Conservation (phyloP, 2,329 filamentous ascomycete species). For the Hymenoscyphus fructigenus region DNA sequence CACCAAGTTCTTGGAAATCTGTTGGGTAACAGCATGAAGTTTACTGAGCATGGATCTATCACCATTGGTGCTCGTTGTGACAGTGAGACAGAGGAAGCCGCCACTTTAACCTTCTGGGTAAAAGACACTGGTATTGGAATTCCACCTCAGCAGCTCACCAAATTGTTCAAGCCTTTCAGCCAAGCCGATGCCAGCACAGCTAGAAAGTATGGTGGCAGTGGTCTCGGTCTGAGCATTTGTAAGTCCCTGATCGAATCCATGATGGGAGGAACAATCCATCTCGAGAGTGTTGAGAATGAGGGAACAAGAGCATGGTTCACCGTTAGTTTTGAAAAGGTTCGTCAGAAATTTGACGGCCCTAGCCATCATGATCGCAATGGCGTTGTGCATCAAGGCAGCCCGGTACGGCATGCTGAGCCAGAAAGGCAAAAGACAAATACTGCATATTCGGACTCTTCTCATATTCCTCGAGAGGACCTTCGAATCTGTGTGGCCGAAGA, state of each 20-base stretch:
- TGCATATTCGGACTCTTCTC: conserved; percentile 65
- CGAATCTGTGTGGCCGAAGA: conserved; percentile 93
- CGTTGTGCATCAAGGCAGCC: conserved; percentile 27
- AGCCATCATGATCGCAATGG: conserved; percentile 39
- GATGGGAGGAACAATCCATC: conserved; percentile 80
- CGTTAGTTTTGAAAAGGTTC: conserved; percentile 81
- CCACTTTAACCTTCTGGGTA: conserved; percentile 81
- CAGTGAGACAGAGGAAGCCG: conserved; percentile 65
- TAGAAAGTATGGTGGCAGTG: conserved; percentile 87
- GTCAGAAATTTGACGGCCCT: conserved; percentile 58
- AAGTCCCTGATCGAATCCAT: conserved; percentile 92
- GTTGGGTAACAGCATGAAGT: conserved; percentile 91
- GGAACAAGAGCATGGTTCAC: conserved; percentile 78
- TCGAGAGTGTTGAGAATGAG: conserved; percentile 72
- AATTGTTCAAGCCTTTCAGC: conserved; percentile 88
- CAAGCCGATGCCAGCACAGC: conserved; percentile 91
- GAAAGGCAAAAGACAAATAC: conserved; percentile 42
- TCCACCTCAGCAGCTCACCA: conserved; percentile 74
- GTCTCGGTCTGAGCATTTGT: conserved; percentile 88
- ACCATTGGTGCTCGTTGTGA: conserved; percentile 77
- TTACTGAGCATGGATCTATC: conserved; percentile 82
- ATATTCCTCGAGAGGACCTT: conserved; percentile 73
- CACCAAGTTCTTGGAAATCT: conserved; percentile 77
- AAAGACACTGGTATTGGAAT: conserved; percentile 91
- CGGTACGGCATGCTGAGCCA: conserved; percentile 45